Percentiles rank a stretch among this genome's conserved stretches.
Evolutionary conservation across 169 alveolate species (phyloP).

Genomic region (Plasmodium cynomolgi): DNA sequence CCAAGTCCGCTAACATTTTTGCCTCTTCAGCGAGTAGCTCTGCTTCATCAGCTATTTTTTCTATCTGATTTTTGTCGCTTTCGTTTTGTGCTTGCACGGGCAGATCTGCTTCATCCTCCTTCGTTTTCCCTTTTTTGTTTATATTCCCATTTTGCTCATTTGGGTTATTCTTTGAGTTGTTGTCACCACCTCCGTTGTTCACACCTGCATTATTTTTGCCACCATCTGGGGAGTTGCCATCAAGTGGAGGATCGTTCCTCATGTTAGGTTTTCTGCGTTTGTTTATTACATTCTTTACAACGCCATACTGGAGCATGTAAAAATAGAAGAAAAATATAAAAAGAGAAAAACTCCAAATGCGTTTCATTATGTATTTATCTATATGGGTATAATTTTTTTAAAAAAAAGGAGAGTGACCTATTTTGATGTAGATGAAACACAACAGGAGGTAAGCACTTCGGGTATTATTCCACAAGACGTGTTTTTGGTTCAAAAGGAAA

Average conservation of each 20-base stretch:
- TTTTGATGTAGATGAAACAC: neutral
- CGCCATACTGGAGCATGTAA: neutral
- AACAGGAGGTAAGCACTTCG: neutral
- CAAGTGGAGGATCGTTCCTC: neutral
- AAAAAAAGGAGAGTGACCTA: neutral
- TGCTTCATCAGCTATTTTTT: neutral
- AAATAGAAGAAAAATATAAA: neutral
- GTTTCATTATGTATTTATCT: neutral
- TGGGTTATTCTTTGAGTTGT: neutral
- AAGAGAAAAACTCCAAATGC: neutral
- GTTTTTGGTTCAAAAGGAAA: neutral
- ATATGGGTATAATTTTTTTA: neutral
- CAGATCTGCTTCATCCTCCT: neutral
- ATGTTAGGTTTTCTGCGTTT: neutral
- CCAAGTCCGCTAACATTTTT: conserved; percentile 5
- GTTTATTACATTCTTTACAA: neutral
- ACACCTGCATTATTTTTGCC: neutral
- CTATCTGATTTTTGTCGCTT: neutral
- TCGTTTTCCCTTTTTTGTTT: neutral
- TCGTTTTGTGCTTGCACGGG: neutral
- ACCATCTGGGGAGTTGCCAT: neutral
- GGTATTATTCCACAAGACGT: neutral
- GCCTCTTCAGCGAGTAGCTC: neutral
- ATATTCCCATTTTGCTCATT: neutral
- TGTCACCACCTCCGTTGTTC: neutral